Conservation (phyloP, 2,329 filamentous ascomycete species). For the Monosporascus sp. region DNA sequence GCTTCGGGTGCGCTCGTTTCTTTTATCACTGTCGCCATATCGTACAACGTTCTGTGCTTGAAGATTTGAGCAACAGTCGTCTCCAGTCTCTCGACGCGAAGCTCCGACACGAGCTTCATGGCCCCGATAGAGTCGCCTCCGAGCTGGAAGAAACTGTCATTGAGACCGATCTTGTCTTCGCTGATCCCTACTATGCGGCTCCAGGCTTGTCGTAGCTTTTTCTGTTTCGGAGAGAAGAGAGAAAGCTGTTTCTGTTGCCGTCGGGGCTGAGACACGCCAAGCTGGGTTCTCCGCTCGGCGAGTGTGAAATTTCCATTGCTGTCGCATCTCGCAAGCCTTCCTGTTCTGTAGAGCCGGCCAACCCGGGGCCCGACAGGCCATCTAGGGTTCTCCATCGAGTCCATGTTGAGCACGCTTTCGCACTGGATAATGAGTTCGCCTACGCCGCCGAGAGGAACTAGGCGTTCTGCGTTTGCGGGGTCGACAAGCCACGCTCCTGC, state of each 20-base stretch:
- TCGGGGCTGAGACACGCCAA: slow-evolving; percentile 4
- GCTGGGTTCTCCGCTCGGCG: slow-evolving; percentile 17
- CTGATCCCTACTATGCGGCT: slow-evolving; percentile 38
- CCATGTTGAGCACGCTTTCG: slow-evolving; percentile 17
- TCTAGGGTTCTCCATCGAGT: slow-evolving; percentile 19
- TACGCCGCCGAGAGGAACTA: slow-evolving; percentile 35
- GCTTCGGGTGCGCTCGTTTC: slow-evolving; percentile 22
- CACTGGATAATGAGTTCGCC: slow-evolving; percentile 41
- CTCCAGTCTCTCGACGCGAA: slow-evolving; percentile 40
- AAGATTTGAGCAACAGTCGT: slow-evolving; percentile 54
- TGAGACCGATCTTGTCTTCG: slow-evolving; percentile 43
- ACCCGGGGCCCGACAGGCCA: slow-evolving; percentile 22
- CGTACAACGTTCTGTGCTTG: slow-evolving; percentile 39
- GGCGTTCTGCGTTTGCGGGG: slow-evolving; percentile 25
- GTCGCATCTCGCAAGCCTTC: slow-evolving; percentile 35
- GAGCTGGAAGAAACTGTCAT: slow-evolving; percentile 56
- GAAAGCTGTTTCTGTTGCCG: slow-evolving; percentile 28
- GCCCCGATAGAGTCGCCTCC: slow-evolving; percentile 57
- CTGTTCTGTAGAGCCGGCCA: slow-evolving; percentile 33
- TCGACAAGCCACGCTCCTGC: slow-evolving; percentile 37
- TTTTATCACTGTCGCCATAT: slow-evolving; percentile 48
- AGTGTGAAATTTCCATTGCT: slow-evolving; percentile 24
- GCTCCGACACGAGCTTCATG: slow-evolving; percentile 56
- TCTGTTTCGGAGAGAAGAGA: slow-evolving; percentile 37
- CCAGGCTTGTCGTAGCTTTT: slow-evolving; percentile 43